Base-by-base conservation (phyloP, 202 grass and related monocot species). In the Elaeis oleifera region DNA sequence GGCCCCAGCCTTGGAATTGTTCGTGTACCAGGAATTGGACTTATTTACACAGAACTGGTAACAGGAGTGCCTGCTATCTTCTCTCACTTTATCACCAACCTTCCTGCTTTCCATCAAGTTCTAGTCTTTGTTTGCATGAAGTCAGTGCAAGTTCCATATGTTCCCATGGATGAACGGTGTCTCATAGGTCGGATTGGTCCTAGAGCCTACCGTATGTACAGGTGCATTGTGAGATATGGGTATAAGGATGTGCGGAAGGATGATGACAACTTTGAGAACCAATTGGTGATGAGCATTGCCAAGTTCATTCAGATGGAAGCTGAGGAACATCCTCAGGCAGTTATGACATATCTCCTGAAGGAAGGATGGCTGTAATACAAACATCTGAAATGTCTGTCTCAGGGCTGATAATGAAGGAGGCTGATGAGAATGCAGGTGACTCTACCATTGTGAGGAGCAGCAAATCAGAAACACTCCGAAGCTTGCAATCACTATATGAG, bases 61-160 rank as follows among this genome's bases (percentile, higher is more conserved):
- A 94, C 89, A 0, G 81, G 89, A 21, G 84, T 94, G 31, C 89
- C 89, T 26, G 56, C 89, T 24, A 89, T 95, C 65, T 95, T 95
- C 73, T 88, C 84, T 1, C 89, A 95, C 63, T 95, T 95, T 19
- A 81, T 89, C 29, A 95, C 89, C 60, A 95, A 95, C 69, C 74
- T 95, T 54, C 89, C 89, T 16, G 89, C 89, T 28, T 85, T 89
- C 51, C 89, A 95, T 72, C 76, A 85, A 78, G 70, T 95, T 49
- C 26, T 95, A 50, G 84, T 95, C n/a, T 95, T 95, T n/a, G 81
- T 95, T 7, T 89, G 89, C 23, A 53, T 95, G 29, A 95, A 95
- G 60, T 95, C 84, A 0, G 78, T 85, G 16, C 89, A 76, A 7
- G 81, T 83, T 18, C 84, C 89, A 14, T 84, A 74, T 58, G 81